A percentile compares a stretch with the other conserved stretches of the same genome.
Evolutionary conservation across 371 early-diverging fungal species (phyloP).

Genomic region (Apophysomyces trapeziformis): DNA sequence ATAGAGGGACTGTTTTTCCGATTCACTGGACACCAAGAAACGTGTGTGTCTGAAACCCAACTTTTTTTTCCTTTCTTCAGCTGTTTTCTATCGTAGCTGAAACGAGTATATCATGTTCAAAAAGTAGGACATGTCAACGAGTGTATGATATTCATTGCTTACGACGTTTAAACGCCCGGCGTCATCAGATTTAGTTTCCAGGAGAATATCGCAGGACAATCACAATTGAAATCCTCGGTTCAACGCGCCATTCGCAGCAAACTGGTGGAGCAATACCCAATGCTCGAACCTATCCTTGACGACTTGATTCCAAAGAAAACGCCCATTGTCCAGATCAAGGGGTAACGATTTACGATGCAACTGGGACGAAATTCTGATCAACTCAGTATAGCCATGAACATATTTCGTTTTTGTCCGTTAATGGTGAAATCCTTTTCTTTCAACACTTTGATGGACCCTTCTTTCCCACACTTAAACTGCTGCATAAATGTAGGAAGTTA

Average conservation of each 20-base stretch:
- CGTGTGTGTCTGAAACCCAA: not conserved
- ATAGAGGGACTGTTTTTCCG: not conserved
- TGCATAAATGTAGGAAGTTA: constrained; percentile 83
- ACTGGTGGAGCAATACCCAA: constrained; percentile 86
- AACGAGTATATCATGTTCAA: constrained; percentile 24
- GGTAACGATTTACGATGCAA: constrained; percentile 48
- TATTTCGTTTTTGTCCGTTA: constrained; percentile 78
- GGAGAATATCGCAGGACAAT: constrained; percentile 84
- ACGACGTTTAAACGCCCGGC: not conserved
- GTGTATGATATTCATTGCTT: not conserved
- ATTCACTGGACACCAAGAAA: not conserved
- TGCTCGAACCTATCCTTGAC: constrained; percentile 84
- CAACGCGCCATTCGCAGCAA: constrained; percentile 88
- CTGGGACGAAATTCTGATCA: not conserved
- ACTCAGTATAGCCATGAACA: constrained; percentile 78
- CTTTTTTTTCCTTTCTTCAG: not conserved
- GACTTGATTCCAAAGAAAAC: constrained; percentile 95
- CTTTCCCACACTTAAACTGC: constrained; percentile 82
- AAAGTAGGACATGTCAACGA: constrained; percentile 16
- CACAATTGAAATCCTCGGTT: constrained; percentile 91
- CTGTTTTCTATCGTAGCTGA: not conserved
- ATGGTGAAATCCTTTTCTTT: constrained; percentile 89
- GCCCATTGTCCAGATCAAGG: constrained; percentile 84
- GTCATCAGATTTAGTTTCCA: constrained; percentile 69
- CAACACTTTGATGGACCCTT: constrained; percentile 94